phyloP scores from a whole-genome alignment of 768 basidiomycete genomes.

The Suillus occidentalis region DNA sequence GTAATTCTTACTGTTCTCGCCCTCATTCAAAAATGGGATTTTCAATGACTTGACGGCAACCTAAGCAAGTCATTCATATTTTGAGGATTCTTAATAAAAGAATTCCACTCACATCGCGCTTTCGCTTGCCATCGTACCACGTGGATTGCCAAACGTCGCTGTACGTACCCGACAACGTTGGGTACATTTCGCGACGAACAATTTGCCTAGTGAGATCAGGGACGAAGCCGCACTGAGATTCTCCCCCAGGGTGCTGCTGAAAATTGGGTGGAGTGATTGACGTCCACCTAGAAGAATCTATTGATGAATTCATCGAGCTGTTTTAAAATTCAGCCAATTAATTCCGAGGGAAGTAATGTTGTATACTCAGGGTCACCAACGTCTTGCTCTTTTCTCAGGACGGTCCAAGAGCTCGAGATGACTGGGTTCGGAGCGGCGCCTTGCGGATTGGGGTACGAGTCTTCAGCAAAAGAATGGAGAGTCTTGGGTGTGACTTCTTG shows the following conservation, averaged over 20 bases:
- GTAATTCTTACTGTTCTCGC: not conserved
- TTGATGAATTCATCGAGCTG: not conserved
- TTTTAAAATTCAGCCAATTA: not conserved
- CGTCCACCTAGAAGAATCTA: not conserved
- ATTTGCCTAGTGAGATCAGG: not conserved
- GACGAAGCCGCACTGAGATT: not conserved
- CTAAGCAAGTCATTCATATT: not conserved
- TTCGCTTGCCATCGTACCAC: not conserved
- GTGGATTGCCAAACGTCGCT: not conserved
- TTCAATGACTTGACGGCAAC: slow-evolving; percentile 1
- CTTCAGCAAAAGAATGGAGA: not conserved
- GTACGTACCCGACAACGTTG: not conserved
- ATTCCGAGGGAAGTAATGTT: not conserved
- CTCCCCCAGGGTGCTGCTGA: not conserved
- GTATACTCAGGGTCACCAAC: not conserved
- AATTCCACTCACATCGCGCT: not conserved
- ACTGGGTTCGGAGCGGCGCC: not conserved
- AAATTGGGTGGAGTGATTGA: not conserved
- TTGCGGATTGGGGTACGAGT: not conserved
- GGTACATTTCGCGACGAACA: not conserved
- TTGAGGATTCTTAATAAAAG: not conserved
- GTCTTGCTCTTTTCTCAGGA: not conserved
- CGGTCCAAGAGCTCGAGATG: not conserved
- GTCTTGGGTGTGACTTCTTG: not conserved
- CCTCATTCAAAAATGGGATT: not conserved